Conservation (phyloP, 495 filamentous ascomycete genomes). For the Penicillium nucicola region DNA sequence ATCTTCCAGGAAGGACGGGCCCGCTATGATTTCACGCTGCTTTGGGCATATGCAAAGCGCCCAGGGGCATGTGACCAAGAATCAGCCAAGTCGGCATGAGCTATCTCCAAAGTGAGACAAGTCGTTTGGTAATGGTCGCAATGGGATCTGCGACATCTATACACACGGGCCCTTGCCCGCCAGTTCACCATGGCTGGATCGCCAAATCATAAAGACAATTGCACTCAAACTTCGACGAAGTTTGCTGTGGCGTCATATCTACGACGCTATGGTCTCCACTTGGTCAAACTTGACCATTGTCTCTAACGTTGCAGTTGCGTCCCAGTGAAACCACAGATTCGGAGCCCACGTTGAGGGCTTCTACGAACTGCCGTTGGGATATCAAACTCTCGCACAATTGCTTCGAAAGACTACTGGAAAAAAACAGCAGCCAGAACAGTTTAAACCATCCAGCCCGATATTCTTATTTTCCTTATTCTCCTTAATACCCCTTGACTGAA, state of each 20-base stretch:
- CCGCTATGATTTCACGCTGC: background rate
- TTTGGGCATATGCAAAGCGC: background rate
- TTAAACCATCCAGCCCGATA: no score
- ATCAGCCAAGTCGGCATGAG: background rate
- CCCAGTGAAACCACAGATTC: background rate
- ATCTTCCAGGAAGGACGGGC: background rate
- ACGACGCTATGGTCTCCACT: slow-evolving; percentile 18
- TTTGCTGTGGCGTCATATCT: slow-evolving; percentile 14
- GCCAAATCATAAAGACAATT: background rate
- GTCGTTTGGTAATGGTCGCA: background rate
- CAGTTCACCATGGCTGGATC: background rate
- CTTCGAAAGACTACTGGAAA: background rate
- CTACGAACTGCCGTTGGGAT: slow-evolving; percentile 6
- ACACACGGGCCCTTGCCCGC: background rate
- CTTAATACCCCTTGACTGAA: background rate
- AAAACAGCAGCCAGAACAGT: background rate
- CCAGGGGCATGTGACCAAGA: background rate
- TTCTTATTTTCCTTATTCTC: background rate
- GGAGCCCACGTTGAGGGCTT: background rate
- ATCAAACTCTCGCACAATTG: background rate
- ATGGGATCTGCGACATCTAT: background rate
- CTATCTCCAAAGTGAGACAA: background rate
- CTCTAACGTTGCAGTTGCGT: slow-evolving; percentile 30
- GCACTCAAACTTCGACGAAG: background rate
- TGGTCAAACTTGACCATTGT: slow-evolving; percentile 21